Percentiles rank a stretch among this genome's conserved stretches.
These are phyloP conservation scores for Pythium angustatum DNA, from an alignment of 352 stramenopile genomes.

Conservation along the genomic window DNA sequence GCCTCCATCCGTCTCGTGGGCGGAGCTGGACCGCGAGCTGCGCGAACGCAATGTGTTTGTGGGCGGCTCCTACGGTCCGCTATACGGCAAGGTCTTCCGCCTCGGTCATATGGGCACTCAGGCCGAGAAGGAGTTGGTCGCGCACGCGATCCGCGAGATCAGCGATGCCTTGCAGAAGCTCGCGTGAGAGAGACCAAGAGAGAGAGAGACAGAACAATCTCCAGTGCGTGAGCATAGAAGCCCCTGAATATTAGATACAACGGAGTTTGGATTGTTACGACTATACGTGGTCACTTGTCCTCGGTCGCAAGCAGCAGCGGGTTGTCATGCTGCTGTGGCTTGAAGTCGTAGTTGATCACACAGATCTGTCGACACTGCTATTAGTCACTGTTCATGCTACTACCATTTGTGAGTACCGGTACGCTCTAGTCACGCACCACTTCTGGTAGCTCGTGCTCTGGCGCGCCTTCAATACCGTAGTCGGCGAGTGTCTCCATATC, in stretches of 20 bases:
- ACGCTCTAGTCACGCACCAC: slow-evolving; percentile 35
- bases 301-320: slow-evolving; percentile 49
- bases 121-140: slow-evolving; percentile 38
- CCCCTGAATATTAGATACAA: too few species aligned
- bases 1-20: slow-evolving; percentile 36
- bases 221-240: too few species aligned
- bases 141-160: slow-evolving; percentile 37
- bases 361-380: too few species aligned
- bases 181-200: too few species aligned
- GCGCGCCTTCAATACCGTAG: slow-evolving; percentile 51
- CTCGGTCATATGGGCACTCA: slow-evolving; percentile 61
- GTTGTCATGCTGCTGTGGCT: slow-evolving; percentile 63
- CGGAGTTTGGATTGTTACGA: too few species aligned
- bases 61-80: slow-evolving; percentile 46
- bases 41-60: slow-evolving; percentile 37
- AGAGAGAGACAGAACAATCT: too few species aligned
- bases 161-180: slow-evolving; percentile 22
- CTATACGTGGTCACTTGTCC: slow-evolving; percentile 29
- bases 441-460: slow-evolving; percentile 38
- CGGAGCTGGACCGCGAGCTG: slow-evolving; percentile 36
- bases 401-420: too few species aligned
- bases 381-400: too few species aligned
- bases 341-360: slow-evolving; percentile 67
- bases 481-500: slow-evolving; percentile 54
- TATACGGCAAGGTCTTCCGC: slow-evolving; percentile 49